Base-by-base conservation (phyloP, 805 yeast species). In the Yamadazyma paraphyllophila region DNA sequence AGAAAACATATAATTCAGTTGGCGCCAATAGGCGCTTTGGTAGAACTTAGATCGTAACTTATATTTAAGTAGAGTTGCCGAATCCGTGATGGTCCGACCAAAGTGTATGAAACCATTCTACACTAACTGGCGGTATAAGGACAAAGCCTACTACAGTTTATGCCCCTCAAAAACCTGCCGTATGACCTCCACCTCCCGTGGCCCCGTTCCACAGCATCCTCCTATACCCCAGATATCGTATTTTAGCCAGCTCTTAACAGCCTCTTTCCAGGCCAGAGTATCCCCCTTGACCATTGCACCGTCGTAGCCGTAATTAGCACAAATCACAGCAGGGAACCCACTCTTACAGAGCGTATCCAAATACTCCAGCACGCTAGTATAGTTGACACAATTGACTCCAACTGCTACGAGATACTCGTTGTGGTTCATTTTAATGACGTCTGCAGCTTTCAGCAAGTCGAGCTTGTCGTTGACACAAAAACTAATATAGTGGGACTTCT, bases 261-360 rank as follows among this genome's bases (percentile, higher is more conserved):
- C 26, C 24, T n/a, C 71, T 25, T 55, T 62, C 77, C 85, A 74
- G 2, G 57, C 25, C 2, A 7, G 10, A 10, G 16, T 52, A 6
- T 49, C 53, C 7, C 51, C 47, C 32, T 44, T 50, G 3, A 36
- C 36, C 14, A 43, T 48, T 39, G 76, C 72, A 9, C 67, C 66
- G 7, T 54, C 26, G 36, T 39, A 89, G 1, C 94, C 94, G 37
- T 87, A 80, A 62, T 88, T 88, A 8, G 96, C 95, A 59, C 86
- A 87, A 2, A 80, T 73, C 2, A 83, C 59, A 25, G 83, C 55
- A 3, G 81, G 78, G 27, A 69, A 36, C 9, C 17, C 30, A 2
- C 51, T 39, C n/a, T 13, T 15, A 24, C 55, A 51, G 16, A 30
- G 45, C n/a, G 40, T 38, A 37, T 55, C 49, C 41, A 15, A 83